These are phyloP conservation scores for Holtermanniella nyarrowii DNA, from an alignment of 768 basidiomycete genomes.

Conservation along the genomic window DNA sequence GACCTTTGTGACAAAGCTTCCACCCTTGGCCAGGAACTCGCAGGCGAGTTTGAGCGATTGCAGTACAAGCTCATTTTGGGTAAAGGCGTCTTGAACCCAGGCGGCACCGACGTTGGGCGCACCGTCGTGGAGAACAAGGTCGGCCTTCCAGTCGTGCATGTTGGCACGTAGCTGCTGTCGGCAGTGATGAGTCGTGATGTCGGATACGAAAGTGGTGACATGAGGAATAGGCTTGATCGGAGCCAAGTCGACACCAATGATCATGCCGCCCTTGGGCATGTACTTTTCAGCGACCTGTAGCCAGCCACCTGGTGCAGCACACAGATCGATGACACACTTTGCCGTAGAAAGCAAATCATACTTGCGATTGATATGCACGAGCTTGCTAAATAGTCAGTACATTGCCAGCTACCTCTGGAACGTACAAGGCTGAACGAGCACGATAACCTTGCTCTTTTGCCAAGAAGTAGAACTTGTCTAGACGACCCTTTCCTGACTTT, in stretches of 20 bases:
- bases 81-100: conserved; percentile 97
- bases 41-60: conserved; percentile 91
- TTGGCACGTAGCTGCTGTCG: conserved; percentile 74
- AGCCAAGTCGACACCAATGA: conserved; percentile 91
- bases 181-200: conserved; percentile 88
- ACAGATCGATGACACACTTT: conserved; percentile 92
- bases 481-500: conserved; percentile 68
- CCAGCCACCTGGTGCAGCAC: conserved; percentile 98
- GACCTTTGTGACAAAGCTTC: conserved; percentile 94
- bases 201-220: conserved; percentile 79
- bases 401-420: conserved; percentile 2
- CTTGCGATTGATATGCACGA: conserved; percentile 97
- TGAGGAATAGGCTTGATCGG: conserved; percentile 92
- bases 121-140: conserved; percentile 95
- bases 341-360: conserved; percentile 73
- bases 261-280: conserved; percentile 85
- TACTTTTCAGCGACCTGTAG: conserved; percentile 96
- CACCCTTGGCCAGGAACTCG: conserved; percentile 85
- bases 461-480: conserved; percentile 95
- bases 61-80: conserved; percentile 89
- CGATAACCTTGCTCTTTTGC: conserved; percentile 99
- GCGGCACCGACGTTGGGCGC: conserved; percentile 99
- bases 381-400: conserved; percentile 49
- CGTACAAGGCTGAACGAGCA: conserved; percentile 75
- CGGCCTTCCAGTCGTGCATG: conserved; percentile 98